Evolutionary conservation across 352 stramenopile species (phyloP).

Genomic region (Globisporangium camurandrum): DNA sequence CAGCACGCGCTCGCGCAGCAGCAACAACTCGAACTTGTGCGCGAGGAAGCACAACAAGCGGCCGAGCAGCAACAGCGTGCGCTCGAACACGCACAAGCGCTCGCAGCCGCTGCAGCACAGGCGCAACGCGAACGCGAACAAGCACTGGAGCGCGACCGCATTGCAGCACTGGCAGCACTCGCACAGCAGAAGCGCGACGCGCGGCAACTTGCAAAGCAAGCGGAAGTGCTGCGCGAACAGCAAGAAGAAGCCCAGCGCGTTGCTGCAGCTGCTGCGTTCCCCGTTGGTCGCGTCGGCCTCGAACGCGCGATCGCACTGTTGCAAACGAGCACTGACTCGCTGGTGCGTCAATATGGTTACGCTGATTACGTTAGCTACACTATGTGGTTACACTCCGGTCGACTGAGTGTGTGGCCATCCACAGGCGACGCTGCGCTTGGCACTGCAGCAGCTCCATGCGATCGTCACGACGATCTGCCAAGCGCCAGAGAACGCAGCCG

Average conservation of each 20-base stretch:
- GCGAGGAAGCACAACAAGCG: background rate
- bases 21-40: conserved; percentile 14
- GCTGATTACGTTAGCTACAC: too few species aligned
- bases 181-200: conserved; percentile 54
- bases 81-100: conserved; percentile 1
- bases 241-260: conserved; percentile 25
- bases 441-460: conserved; percentile 37
- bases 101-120: background rate
- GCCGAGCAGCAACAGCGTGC: background rate
- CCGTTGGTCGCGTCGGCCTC: conserved; percentile 34
- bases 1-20: conserved; percentile 16
- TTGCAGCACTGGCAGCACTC: conserved; percentile 37
- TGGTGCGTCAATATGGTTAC: too few species aligned
- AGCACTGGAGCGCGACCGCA: conserved; percentile 16
- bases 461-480: conserved; percentile 62
- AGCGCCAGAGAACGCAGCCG: conserved; percentile 58
- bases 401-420: too few species aligned
- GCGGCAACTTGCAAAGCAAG: conserved; percentile 20
- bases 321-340: conserved; percentile 27
- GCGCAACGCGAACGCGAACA: conserved; percentile 10
- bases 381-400: too few species aligned
- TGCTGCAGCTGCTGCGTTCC: conserved; percentile 24
- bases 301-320: conserved; percentile 33
- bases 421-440: conserved; percentile 24
- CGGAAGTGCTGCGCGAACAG: conserved; percentile 24